Evolutionary conservation across 768 basidiomycete species (phyloP).

Genomic region (Lentinula detonsa): DNA sequence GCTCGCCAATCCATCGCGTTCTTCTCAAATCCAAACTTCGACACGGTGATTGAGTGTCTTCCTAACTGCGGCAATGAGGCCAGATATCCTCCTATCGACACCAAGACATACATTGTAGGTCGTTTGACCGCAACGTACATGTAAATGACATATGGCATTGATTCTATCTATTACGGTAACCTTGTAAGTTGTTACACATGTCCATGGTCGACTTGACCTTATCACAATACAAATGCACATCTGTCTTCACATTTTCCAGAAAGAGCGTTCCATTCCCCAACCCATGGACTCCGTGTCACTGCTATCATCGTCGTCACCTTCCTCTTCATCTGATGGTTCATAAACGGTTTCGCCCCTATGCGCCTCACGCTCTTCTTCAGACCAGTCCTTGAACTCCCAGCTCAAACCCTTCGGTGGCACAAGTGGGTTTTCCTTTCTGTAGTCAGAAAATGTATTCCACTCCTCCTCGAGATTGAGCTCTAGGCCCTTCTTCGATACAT

Average conservation of each 20-base stretch:
- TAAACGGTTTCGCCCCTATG: background rate
- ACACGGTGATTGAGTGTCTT: constrained; percentile 60
- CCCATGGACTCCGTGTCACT: background rate
- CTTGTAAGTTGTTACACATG: background rate
- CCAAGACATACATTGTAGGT: constrained; percentile 74
- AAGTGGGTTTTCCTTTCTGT: background rate
- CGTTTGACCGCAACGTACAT: constrained; percentile 56
- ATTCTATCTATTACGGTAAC: background rate
- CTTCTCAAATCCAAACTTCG: constrained; percentile 81
- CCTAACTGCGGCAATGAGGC: constrained; percentile 54
- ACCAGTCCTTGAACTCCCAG: background rate
- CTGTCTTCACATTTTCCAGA: background rate
- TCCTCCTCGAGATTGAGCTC: background rate
- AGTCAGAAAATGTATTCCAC: background rate
- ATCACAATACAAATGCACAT: background rate
- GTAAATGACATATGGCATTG: constrained; percentile 16
- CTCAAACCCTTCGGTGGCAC: background rate
- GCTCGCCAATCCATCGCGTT: constrained; percentile 77
- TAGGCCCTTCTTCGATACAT: background rate
- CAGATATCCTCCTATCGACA: constrained; percentile 67
- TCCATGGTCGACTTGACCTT: background rate
- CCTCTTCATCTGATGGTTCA: background rate
- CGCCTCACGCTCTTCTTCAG: background rate
- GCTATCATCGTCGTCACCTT: background rate
- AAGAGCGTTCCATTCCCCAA: background rate